Evolutionary conservation across 805 yeast species (phyloP).

Genomic region (Yarrowia sp.): DNA sequence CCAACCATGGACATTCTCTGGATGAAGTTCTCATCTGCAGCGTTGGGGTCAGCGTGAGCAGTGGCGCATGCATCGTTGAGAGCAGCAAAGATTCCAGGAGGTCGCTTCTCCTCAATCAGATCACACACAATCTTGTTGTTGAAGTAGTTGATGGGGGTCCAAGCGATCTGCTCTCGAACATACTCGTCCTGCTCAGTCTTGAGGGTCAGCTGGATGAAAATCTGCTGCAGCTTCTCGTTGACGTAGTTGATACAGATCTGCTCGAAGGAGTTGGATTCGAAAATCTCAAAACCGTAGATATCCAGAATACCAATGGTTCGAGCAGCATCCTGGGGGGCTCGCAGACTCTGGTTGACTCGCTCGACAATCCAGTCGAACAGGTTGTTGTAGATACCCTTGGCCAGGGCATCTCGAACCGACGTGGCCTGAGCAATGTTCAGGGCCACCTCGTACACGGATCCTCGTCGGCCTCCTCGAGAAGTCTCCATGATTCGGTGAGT

Average conservation of each 20-base stretch:
- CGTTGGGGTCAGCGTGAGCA: conserved; percentile 94
- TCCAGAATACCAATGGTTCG: conserved; percentile 85
- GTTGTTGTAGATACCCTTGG: conserved; percentile 89
- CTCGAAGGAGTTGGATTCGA: conserved; percentile 91
- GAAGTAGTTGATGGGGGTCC: conserved; percentile 97
- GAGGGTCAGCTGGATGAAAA: conserved; percentile 89
- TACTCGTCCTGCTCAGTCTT: conserved; percentile 98
- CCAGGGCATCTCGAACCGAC: conserved; percentile 91
- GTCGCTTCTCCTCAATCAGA: conserved; percentile 86
- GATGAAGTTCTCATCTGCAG: conserved; percentile 95
- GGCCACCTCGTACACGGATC: conserved; percentile 92
- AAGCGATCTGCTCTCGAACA: conserved; percentile 87
- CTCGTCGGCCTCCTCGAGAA: conserved; percentile 81
- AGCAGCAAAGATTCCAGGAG: conserved; percentile 96
- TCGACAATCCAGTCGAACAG: conserved; percentile 95
- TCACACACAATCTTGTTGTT: conserved; percentile 97
- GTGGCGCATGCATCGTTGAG: conserved; percentile 96
- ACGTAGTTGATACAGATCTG: conserved; percentile 95
- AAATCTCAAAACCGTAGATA: conserved; percentile 94
- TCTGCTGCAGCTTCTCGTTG: conserved; percentile 93
- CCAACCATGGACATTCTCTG: conserved; percentile 85
- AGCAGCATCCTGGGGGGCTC: conserved; percentile 49
- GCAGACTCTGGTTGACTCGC: conserved; percentile 79
- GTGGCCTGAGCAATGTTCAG: conserved; percentile 82
- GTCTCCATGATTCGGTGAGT: conserved; percentile 86